These are phyloP conservation scores for Phaeodactylum tricornutum DNA, from an alignment of 108 stramenopile genomes.

Conservation along the genomic window DNA sequence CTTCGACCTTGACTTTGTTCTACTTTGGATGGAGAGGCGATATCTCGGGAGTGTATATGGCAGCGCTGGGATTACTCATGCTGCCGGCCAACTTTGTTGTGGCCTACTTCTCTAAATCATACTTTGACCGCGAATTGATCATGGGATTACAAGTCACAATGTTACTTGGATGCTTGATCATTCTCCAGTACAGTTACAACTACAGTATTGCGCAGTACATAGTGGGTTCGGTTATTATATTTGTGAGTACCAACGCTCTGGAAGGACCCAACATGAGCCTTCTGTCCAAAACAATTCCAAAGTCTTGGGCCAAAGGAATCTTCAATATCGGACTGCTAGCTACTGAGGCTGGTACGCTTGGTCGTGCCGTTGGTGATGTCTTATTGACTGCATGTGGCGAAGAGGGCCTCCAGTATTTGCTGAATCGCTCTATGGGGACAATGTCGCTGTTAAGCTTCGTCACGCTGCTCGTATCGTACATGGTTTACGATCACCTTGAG, in stretches of 20 bases:
- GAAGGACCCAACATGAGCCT: constrained; percentile 69
- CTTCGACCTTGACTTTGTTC: constrained; percentile 19
- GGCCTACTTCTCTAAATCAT: constrained; percentile 13
- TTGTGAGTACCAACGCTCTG: constrained; percentile 31
- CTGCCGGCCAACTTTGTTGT: constrained; percentile 43
- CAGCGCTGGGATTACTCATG: constrained; percentile 23
- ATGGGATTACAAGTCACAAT: constrained; percentile 14
- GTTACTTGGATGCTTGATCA: constrained; percentile 23
- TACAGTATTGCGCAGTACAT: constrained; percentile 35
- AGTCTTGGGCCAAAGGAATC: constrained; percentile 52
- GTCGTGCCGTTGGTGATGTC: constrained; percentile 48
- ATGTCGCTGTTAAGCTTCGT: background rate
- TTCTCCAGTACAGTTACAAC: constrained; percentile 14
- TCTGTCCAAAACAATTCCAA: constrained; percentile 63
- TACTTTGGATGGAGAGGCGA: constrained; percentile 34
- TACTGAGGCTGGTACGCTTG: constrained; percentile 78
- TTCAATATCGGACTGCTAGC: constrained; percentile 78
- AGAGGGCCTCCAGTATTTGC: constrained; percentile 26
- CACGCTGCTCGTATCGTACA: background rate
- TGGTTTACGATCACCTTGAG: background rate
- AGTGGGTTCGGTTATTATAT: constrained; percentile 26
- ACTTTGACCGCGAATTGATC: constrained; percentile 39
- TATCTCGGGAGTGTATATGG: constrained; percentile 21
- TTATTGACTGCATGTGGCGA: constrained; percentile 22
- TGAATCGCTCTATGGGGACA: constrained; percentile 11